phyloP scores from a whole-genome alignment of 1,284 basidiomycete genomes.

The Retiboletus flavoniger region DNA sequence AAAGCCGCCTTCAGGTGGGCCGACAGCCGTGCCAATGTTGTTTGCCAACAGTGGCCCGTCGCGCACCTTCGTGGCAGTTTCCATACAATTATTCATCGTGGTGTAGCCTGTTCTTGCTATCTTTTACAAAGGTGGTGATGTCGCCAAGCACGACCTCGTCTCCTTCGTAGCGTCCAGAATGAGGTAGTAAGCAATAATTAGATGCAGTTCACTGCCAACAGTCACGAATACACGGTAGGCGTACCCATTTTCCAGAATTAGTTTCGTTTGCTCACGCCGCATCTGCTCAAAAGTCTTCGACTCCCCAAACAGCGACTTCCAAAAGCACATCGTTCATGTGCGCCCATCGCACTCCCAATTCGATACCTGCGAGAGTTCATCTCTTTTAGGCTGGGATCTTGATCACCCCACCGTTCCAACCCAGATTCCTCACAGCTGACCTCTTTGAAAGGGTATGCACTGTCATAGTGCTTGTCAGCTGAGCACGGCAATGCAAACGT shows the following conservation, averaged over 20 bases:
- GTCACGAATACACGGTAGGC: slow-evolving; percentile 73
- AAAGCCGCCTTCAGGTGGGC: no score
- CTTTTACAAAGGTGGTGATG: slow-evolving; percentile 72
- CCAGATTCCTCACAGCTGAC: slow-evolving; percentile 84
- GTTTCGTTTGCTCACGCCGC: neutral
- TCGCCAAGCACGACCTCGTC: slow-evolving; percentile 76
- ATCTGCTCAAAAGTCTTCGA: slow-evolving; percentile 60
- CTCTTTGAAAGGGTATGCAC: slow-evolving; percentile 60
- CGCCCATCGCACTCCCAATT: slow-evolving; percentile 27
- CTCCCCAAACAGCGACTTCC: slow-evolving; percentile 78
- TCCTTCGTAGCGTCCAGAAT: slow-evolving; percentile 91
- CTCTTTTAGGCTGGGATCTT: slow-evolving; percentile 61
- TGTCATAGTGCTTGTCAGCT: neutral
- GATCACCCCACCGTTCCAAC: slow-evolving; percentile 93
- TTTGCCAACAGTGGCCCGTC: no score
- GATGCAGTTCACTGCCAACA: slow-evolving; percentile 30
- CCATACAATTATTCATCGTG: no score
- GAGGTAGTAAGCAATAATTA: slow-evolving; percentile 50
- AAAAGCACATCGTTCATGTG: slow-evolving; percentile 84
- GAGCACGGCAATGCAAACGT: neutral
- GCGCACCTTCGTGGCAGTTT: no score
- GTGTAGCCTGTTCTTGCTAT: slow-evolving; percentile 84
- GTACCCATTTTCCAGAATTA: slow-evolving; percentile 1
- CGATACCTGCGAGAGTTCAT: neutral
- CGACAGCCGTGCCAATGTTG: no score